Base-by-base conservation (phyloP, 2,329 filamentous ascomycete genomes). In the Aureobasidium namibiae region DNA sequence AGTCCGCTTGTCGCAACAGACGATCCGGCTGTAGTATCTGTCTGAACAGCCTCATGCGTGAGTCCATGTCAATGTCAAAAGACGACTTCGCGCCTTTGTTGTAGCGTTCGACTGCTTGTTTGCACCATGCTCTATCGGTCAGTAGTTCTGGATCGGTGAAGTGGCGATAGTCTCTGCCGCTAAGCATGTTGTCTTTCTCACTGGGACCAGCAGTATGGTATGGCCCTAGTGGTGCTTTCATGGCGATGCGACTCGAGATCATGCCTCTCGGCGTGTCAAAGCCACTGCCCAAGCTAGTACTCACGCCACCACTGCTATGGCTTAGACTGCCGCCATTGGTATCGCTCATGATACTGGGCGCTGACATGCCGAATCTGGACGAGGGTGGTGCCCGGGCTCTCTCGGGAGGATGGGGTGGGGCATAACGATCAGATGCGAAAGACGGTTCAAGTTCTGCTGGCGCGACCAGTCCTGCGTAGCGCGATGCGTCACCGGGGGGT, bases 151-250 rank as follows among this genome's bases (percentile, higher is more conserved):
- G 82, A 45, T 73, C 70, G 69, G 90, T 85, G 63, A 87, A 92
- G 7, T 89, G 89, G 62, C 85, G 86, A 73, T 90, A 97, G n/a
- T 84, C 81, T 41, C 88, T 81, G 13, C 89, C 89, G 33, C 80
- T 80, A 16, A 95, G 76, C 92, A 97, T 97, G 70, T 94, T 90
- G 61, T 95, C 88, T 73, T 94, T 94, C 69, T 96, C 90, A 1
- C 85, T 56, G 60, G 61, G 46, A 60, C 58, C 65, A n/a, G 57
- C 21, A 34, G 29, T 21, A 44, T 36, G 56, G 41, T 59, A 59
- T 4, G 45, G 11, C 5, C 44, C 24, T 3, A 41, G 16, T 5
- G 42, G 54, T 31, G 54, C 23, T 10, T 46, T 49, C 44, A 49
- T 42, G 36, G 45, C 38, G 18, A 44, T 8, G 16, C 44, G 42